Conservation (phyloP, 2,329 filamentous ascomycete species). For the Hymenoscyphus scutula region DNA sequence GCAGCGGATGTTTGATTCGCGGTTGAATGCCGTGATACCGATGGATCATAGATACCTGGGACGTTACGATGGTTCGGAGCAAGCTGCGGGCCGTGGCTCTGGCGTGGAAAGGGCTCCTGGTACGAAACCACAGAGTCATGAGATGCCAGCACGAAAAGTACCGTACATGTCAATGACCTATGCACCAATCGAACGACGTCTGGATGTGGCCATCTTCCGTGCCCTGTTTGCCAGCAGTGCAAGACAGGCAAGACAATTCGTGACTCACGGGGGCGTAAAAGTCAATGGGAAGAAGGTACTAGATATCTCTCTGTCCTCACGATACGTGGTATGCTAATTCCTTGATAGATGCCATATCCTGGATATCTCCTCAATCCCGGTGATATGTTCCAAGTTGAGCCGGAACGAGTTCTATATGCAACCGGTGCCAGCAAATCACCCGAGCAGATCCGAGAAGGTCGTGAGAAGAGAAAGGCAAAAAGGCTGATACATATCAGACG, state of each 20-base stretch:
- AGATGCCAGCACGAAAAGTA: constrained; percentile 47
- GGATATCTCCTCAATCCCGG: constrained; percentile 94
- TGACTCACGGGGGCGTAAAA: constrained; percentile 87
- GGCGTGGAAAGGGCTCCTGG: constrained; percentile 44
- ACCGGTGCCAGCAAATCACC: constrained; percentile 70
- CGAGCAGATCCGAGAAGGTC: constrained; percentile 26
- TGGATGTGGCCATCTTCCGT: constrained; percentile 93
- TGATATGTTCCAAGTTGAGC: constrained; percentile 95
- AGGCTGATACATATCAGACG: constrained; percentile 20
- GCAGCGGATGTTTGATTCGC: constrained; percentile 86
- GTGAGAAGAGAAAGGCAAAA: constrained; percentile 17
- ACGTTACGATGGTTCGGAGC: constrained; percentile 73
- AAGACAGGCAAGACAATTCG: constrained; percentile 89
- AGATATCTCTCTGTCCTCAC: not conserved
- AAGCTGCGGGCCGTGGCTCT: constrained; percentile 79
- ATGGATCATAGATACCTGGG: constrained; percentile 84
- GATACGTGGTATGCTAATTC: constrained; percentile 16
- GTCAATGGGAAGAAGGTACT: constrained; percentile 93
- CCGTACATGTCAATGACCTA: constrained; percentile 98
- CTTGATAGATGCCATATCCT: constrained; percentile 79
- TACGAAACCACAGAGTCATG: constrained; percentile 34
- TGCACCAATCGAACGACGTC: constrained; percentile 81
- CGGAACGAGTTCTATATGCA: constrained; percentile 82
- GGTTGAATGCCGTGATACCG: constrained; percentile 76
- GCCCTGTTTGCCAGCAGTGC: constrained; percentile 92